Conservation (phyloP, 2,329 filamentous ascomycete species). For the Colletotrichum abscissum region DNA sequence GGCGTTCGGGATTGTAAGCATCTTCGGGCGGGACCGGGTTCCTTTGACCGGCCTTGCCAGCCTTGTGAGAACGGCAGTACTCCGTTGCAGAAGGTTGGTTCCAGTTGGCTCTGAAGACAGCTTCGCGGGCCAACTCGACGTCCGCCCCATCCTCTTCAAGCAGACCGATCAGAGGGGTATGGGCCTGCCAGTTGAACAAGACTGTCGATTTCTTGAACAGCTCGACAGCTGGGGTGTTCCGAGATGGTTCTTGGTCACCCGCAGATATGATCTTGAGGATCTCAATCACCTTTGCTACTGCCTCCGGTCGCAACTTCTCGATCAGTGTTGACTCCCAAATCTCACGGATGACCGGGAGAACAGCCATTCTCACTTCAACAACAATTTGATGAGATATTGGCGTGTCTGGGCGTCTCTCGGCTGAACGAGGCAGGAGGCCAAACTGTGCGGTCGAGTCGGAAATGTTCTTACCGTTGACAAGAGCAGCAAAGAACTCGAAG, state of each 20-base stretch:
- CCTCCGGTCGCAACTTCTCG: conserved; percentile 81
- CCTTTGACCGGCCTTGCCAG: conserved; percentile 67
- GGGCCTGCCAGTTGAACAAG: conserved; percentile 59
- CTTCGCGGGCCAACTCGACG: conserved; percentile 77
- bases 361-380: conserved; percentile 83
- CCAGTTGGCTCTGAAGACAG: conserved; percentile 84
- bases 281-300: conserved; percentile 83
- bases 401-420: conserved; percentile 54
- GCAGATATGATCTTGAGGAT: conserved; percentile 83
- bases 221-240: conserved; percentile 41
- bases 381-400: conserved; percentile 77
- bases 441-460: conserved; percentile 77
- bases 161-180: conserved; percentile 31
- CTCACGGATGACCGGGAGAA: conserved; percentile 79
- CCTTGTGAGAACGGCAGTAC: conserved; percentile 77
- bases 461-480: conserved; percentile 83
- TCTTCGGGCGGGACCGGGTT: conserved; percentile 76
- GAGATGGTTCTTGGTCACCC: conserved; percentile 78
- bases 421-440: conserved; percentile 52
- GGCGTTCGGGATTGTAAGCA: conserved; percentile 49
- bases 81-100: conserved; percentile 69
- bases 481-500: conserved; percentile 80
- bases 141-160: conserved; percentile 62
- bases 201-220: conserved; percentile 57
- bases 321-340: conserved; percentile 90